Evolutionary conservation across 2,329 filamentous ascomycete species (phyloP).

Genomic region (Drechslerella stenobrocha): DNA sequence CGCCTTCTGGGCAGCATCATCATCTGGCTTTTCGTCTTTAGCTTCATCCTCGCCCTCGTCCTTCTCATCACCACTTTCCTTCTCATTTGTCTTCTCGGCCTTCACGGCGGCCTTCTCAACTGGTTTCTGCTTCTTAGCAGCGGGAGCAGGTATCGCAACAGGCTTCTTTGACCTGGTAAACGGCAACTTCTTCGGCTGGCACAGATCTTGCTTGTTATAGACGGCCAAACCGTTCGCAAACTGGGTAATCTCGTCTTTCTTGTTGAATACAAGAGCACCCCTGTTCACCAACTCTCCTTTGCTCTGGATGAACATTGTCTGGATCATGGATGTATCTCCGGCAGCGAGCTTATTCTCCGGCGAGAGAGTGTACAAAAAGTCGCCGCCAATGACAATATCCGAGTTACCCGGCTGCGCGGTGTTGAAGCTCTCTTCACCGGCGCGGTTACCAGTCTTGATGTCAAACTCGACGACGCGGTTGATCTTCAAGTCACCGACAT

Average conservation of each 20-base stretch:
- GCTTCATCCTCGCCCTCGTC: slow-evolving; percentile 7
- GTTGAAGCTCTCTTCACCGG: slow-evolving; percentile 33
- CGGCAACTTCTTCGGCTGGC: background rate
- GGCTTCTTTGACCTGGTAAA: background rate
- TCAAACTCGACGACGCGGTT: slow-evolving; percentile 65
- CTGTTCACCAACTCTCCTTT: slow-evolving; percentile 20
- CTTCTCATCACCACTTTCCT: background rate
- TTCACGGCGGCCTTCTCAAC: background rate
- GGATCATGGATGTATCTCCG: slow-evolving; percentile 27
- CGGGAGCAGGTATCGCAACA: background rate
- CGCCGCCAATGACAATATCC: slow-evolving; percentile 61
- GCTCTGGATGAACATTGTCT: slow-evolving; percentile 28
- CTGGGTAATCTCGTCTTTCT: slow-evolving; percentile 18
- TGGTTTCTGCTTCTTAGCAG: background rate
- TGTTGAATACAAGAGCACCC: slow-evolving; percentile 29
- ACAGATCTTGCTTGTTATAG: slow-evolving; percentile 2
- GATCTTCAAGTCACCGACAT: slow-evolving; percentile 63
- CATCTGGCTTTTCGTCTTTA: slow-evolving; percentile 15
- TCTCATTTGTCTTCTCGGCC: background rate
- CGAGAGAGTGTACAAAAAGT: slow-evolving; percentile 64
- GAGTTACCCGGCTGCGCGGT: slow-evolving; percentile 62
- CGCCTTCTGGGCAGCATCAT: too few species aligned
- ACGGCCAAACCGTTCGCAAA: slow-evolving; percentile 32
- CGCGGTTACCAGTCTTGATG: slow-evolving; percentile 57
- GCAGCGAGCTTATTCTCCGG: slow-evolving; percentile 33